A percentile compares a stretch with the other conserved stretches of the same genome.
These are phyloP conservation scores for Petunia secreta DNA, from an alignment of 257 asterid species.

Conservation along the genomic window DNA sequence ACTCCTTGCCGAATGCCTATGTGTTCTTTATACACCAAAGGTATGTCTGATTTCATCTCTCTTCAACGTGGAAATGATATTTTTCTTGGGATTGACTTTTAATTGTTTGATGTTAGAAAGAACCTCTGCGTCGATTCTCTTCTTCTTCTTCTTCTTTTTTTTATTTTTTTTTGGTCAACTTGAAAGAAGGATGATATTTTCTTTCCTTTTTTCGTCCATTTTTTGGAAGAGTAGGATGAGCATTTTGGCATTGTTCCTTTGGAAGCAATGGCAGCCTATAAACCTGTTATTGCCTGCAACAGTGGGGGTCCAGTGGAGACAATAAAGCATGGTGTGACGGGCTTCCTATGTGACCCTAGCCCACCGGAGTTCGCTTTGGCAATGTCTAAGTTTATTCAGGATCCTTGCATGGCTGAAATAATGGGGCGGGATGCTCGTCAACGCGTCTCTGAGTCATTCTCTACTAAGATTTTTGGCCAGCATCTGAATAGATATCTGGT, in stretches of 20 bases:
- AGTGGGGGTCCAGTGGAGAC: conserved; percentile 98
- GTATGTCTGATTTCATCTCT: conserved; percentile 37
- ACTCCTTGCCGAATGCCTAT: conserved; percentile 76
- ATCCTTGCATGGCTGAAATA: conserved; percentile 62
- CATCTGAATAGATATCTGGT: conserved; percentile 63
- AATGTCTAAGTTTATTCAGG: conserved; percentile 67
- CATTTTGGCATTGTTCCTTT: conserved; percentile 97
- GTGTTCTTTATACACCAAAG: conserved; percentile 89
- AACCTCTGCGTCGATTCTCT: not conserved
- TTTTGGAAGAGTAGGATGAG: conserved; percentile 57
- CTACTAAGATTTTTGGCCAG: conserved; percentile 78
- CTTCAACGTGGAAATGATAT: not conserved
- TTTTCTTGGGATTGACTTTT: not conserved
- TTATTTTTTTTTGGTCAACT: not conserved
- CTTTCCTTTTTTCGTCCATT: not conserved
- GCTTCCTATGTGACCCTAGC: conserved; percentile 78
- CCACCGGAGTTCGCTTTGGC: conserved; percentile 75
- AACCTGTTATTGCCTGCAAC: conserved; percentile 93
- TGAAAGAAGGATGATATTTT: conserved; percentile 3
- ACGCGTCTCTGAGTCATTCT: conserved; percentile 69
- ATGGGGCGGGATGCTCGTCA: conserved; percentile 76
- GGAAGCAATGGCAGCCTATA: conserved; percentile 96
- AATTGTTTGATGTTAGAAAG: not conserved
- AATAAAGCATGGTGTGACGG: conserved; percentile 66
- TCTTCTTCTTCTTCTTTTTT: not conserved